Conservation (phyloP, 2,329 filamentous ascomycete genomes). For the Fusarium concolor region DNA sequence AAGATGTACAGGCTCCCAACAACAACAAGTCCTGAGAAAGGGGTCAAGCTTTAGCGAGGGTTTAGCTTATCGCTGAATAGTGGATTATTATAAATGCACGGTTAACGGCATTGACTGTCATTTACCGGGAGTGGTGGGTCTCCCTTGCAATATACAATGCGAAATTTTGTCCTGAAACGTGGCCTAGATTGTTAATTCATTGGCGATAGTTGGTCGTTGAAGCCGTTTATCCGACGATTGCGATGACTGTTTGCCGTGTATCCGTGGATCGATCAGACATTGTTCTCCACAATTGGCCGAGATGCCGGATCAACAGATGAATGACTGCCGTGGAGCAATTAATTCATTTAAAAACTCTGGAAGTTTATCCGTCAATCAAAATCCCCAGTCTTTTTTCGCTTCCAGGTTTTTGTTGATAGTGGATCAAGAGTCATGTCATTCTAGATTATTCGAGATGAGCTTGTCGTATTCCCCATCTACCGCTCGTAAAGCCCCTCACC, state of each 20-base stretch:
- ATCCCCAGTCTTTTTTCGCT: background rate
- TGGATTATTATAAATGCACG: background rate
- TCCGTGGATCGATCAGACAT: background rate
- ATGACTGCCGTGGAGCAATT: background rate
- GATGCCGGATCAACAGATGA: slow-evolving; percentile 17
- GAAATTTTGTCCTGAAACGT: background rate
- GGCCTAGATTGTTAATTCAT: too few relatives aligned
- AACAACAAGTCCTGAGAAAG: slow-evolving; percentile 3
- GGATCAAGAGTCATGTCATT: background rate
- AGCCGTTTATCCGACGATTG: background rate
- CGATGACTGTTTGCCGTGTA: slow-evolving; percentile 15
- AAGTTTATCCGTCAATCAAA: too few relatives aligned
- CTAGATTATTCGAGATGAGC: background rate
- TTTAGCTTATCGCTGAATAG: background rate
- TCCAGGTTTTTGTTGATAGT: background rate
- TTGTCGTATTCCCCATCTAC: slow-evolving; percentile 1
- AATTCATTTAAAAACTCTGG: background rate
- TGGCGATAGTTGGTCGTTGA: background rate
- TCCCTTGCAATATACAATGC: background rate
- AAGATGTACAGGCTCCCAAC: background rate
- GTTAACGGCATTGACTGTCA: too few relatives aligned
- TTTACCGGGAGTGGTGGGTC: too few relatives aligned
- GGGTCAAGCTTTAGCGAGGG: too few relatives aligned
- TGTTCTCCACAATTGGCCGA: background rate
- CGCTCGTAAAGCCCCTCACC: background rate